phyloP scores from a whole-genome alignment of 495 filamentous ascomycete species.

The Endocarpon pusillum region DNA sequence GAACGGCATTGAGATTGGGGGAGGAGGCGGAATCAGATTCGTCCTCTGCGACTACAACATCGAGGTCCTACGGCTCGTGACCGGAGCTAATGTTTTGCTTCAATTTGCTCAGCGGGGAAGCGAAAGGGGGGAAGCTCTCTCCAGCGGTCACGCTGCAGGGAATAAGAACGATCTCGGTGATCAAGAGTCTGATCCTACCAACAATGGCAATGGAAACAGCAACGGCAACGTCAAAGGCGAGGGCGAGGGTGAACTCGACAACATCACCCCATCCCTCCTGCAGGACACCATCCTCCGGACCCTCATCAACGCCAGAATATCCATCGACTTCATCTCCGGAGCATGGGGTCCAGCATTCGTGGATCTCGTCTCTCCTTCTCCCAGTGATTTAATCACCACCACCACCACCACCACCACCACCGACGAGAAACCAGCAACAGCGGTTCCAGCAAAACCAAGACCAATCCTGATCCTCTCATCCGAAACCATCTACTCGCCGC shows the following conservation, averaged over 20 bases:
- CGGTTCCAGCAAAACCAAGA: not conserved
- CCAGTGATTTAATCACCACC: constrained; percentile 6
- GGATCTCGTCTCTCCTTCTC: constrained; percentile 27
- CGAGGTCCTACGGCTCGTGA: constrained; percentile 69
- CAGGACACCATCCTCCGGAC: too few relatives aligned
- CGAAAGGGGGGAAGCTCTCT: not conserved
- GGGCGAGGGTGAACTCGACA: constrained; percentile 54
- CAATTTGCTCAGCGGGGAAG: constrained; percentile 41
- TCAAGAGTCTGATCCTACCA: constrained; percentile 17
- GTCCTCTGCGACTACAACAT: constrained; percentile 82
- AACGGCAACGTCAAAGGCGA: constrained; percentile 6
- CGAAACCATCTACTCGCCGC: constrained; percentile 88
- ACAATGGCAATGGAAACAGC: constrained; percentile 25
- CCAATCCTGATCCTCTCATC: constrained; percentile 55
- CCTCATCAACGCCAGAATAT: too few relatives aligned
- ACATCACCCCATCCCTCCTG: constrained; percentile 47
- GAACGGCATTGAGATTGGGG: constrained; percentile 4
- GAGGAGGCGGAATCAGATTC: constrained; percentile 32
- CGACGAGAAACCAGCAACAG: constrained; percentile 10
- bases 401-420: constrained; percentile 10
- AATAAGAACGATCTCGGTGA: constrained; percentile 2
- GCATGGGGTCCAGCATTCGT: constrained; percentile 62
- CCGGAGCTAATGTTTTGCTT: constrained; percentile 73
- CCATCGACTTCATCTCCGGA: constrained; percentile 61
- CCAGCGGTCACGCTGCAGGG: constrained; percentile 7